phyloP scores from a whole-genome alignment of 1,284 basidiomycete species.

The Ceratorhiza oryzae-sativae region DNA sequence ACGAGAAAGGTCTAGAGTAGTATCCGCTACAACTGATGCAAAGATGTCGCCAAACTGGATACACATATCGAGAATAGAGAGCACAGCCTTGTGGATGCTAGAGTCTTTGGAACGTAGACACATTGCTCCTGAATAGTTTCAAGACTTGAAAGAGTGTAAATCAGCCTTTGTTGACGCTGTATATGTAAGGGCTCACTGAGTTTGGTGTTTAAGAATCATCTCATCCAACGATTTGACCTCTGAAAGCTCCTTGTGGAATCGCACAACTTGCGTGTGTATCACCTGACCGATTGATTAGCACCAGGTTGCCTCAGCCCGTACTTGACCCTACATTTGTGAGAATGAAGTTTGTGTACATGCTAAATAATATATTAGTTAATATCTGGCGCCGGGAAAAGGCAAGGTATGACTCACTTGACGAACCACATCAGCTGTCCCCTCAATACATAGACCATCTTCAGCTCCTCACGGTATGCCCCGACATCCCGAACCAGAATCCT shows the following conservation, averaged over 20 bases:
- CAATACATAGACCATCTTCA: slow-evolving; percentile 75
- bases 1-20: slow-evolving; percentile 65
- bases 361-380: slow-evolving; percentile 48
- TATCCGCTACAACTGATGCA: slow-evolving; percentile 62
- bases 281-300: slow-evolving; percentile 57
- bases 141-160: slow-evolving; percentile 56
- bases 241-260: slow-evolving; percentile 65
- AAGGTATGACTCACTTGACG: slow-evolving; percentile 66
- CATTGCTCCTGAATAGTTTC: slow-evolving; percentile 68
- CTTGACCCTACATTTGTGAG: slow-evolving; percentile 69
- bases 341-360: slow-evolving; percentile 74
- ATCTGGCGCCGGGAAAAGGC: not conserved
- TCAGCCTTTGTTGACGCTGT: not conserved
- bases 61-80: slow-evolving; percentile 75
- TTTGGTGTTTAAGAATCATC: slow-evolving; percentile 73
- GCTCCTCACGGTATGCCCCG: slow-evolving; percentile 52
- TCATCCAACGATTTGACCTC: slow-evolving; percentile 72
- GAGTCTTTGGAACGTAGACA: slow-evolving; percentile 70
- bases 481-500: slow-evolving; percentile 66
- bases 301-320: not conserved
- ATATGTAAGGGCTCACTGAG: slow-evolving; percentile 63
- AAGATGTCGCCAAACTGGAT: slow-evolving; percentile 72
- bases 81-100: slow-evolving; percentile 66
- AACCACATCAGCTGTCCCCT: slow-evolving; percentile 81
- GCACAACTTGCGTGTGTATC: slow-evolving; percentile 65